Evolutionary conservation across 2,329 filamentous ascomycete species (phyloP).

Genomic region (Capronia epimyces): DNA sequence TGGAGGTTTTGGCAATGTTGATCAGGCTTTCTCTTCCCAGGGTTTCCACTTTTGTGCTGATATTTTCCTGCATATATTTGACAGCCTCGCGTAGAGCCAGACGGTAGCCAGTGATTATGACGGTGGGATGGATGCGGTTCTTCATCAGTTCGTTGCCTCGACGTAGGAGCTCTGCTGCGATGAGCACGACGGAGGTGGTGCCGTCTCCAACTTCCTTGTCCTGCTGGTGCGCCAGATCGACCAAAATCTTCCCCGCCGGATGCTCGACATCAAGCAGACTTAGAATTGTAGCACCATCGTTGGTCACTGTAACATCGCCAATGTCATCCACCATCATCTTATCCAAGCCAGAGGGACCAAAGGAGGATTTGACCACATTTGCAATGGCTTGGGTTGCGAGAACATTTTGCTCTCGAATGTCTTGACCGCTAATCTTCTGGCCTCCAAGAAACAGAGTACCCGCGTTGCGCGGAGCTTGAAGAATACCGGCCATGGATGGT

Average conservation of each 20-base stretch:
- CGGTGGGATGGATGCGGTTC: slow-evolving; percentile 99
- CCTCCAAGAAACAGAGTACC: slow-evolving; percentile 96
- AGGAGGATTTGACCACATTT: slow-evolving; percentile 98
- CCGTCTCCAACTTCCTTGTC: slow-evolving; percentile 99
- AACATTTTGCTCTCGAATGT: slow-evolving; percentile 97
- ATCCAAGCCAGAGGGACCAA: slow-evolving; percentile 91
- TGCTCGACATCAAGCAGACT: slow-evolving; percentile 94
- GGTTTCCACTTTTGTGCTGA: slow-evolving; percentile 90
- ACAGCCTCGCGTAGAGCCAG: slow-evolving; percentile 92
- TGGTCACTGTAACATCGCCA: slow-evolving; percentile 97
- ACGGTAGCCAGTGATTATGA: slow-evolving; percentile 97
- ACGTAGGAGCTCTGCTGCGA: slow-evolving; percentile 88
- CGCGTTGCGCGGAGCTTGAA: slow-evolving; percentile 84
- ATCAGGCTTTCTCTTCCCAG: slow-evolving; percentile 84
- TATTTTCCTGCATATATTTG: slow-evolving; percentile 98
- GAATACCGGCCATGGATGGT: slow-evolving; percentile 78
- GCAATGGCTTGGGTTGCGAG: slow-evolving; percentile 93
- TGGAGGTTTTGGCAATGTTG: slow-evolving; percentile 96
- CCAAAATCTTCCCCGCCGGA: slow-evolving; percentile 95
- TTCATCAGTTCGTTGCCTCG: slow-evolving; percentile 98
- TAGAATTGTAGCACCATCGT: slow-evolving; percentile 96
- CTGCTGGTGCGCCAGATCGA: slow-evolving; percentile 95
- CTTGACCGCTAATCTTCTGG: slow-evolving; percentile 91
- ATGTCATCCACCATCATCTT: slow-evolving; percentile 99
- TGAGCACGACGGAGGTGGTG: slow-evolving; percentile 94